These are phyloP conservation scores for Gentiana straminea DNA, from an alignment of 257 asterid species.

Conservation along the genomic window DNA sequence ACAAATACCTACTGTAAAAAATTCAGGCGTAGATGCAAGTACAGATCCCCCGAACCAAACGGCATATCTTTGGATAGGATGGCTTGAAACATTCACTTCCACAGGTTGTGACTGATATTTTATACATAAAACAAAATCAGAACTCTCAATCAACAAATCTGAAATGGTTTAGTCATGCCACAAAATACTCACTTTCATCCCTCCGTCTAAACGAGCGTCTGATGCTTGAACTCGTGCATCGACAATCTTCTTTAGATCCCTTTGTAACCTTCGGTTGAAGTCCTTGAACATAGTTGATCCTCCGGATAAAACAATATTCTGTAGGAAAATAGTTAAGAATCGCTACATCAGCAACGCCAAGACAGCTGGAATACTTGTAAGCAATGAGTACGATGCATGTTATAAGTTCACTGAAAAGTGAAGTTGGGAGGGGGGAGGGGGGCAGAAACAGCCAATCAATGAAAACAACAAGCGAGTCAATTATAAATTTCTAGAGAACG, in stretches of 20 bases:
- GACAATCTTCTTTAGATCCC: constrained; percentile 80
- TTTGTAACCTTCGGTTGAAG: constrained; percentile 76
- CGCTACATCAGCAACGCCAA: too few species aligned
- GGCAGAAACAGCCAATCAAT: too few species aligned
- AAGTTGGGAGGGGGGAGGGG: too few species aligned
- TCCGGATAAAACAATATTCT: constrained; percentile 91
- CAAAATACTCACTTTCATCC: constrained; percentile 36
- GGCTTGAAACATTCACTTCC: constrained; percentile 93
- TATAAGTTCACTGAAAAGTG: too few species aligned
- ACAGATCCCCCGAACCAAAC: constrained; percentile 99
- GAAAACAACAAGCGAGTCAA: too few species aligned
- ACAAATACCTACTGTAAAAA: constrained; percentile 50
- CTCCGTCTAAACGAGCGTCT: constrained; percentile 56
- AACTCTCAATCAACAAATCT: too few species aligned
- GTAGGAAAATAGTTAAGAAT: constrained; percentile 2
- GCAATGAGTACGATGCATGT: not conserved
- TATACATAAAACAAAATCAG: too few species aligned
- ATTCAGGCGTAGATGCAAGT: constrained; percentile 91
- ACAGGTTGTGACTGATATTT: constrained; percentile 59
- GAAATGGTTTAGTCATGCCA: not conserved
- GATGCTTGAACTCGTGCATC: constrained; percentile 77
- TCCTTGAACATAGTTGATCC: constrained; percentile 98
- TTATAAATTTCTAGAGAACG: too few species aligned
- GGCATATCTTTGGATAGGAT: constrained; percentile 88
- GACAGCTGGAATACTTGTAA: not conserved